A percentile compares a stretch with the other conserved stretches of the same genome.
Evolutionary conservation across 495 filamentous ascomycete genomes (phyloP).

Genomic region (Aspergillus mulundensis): DNA sequence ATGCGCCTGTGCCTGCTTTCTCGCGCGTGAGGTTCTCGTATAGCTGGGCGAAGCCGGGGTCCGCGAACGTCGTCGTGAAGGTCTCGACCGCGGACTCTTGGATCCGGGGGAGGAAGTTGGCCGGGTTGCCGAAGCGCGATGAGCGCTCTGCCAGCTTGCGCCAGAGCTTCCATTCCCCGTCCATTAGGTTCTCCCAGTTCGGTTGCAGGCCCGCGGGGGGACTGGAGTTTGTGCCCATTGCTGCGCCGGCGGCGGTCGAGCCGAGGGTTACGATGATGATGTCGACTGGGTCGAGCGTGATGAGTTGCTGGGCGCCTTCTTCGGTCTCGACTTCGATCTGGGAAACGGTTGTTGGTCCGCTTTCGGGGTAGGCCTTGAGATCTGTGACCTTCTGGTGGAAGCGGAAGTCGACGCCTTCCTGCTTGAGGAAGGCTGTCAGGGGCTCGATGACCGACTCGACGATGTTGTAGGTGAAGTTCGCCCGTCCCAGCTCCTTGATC

Average conservation of each 20-base stretch:
- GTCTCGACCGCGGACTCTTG: slow-evolving; percentile 30
- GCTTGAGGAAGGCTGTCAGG: slow-evolving; percentile 30
- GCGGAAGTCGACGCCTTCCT: slow-evolving; percentile 39
- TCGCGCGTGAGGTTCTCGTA: slow-evolving; percentile 27
- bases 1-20: slow-evolving; percentile 28
- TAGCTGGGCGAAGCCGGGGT: slow-evolving; percentile 24
- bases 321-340: slow-evolving; percentile 10
- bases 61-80: slow-evolving; percentile 38
- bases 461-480: slow-evolving; percentile 31
- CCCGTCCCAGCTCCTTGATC: slow-evolving; percentile 19
- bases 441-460: slow-evolving; percentile 36
- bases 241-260: slow-evolving; percentile 18
- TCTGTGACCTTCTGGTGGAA: slow-evolving; percentile 22
- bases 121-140: slow-evolving; percentile 31
- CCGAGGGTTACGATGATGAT: slow-evolving; percentile 25
- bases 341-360: slow-evolving; percentile 12
- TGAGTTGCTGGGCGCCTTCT: slow-evolving; percentile 1
- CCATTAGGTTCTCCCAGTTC: slow-evolving; percentile 9
- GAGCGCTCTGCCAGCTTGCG: slow-evolving; percentile 13
- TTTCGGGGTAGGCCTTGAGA: slow-evolving; percentile 12
- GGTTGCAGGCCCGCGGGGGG: not conserved
- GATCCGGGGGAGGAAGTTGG: slow-evolving; percentile 28
- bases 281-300: slow-evolving; percentile 18
- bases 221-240: slow-evolving; percentile 17
- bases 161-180: slow-evolving; percentile 28